phyloP scores from a whole-genome alignment of 139 green algal genomes.

The Micromonas pusilla region DNA sequence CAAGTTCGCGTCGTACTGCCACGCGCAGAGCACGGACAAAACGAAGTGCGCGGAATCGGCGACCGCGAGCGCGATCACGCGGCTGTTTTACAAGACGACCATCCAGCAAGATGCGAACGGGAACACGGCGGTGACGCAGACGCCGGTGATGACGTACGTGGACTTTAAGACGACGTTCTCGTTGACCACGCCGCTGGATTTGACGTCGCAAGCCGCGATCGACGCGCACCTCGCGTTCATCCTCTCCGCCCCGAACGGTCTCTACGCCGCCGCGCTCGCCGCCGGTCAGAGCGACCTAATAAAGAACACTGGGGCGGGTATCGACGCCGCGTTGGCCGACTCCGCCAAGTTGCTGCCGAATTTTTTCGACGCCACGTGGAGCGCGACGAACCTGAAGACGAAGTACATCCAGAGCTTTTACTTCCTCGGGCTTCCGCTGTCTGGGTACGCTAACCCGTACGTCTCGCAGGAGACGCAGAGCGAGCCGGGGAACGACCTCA shows the following conservation, averaged over 20 bases:
- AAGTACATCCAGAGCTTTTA: neutral
- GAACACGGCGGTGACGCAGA: too few species aligned
- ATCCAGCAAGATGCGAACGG: neutral
- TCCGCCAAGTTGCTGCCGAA: too few species aligned
- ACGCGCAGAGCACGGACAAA: neutral
- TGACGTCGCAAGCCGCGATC: too few species aligned
- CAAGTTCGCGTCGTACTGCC: slow-evolving; percentile 16
- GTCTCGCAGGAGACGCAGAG: neutral
- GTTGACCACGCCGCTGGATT: too few species aligned
- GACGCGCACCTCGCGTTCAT: too few species aligned
- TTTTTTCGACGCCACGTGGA: too few species aligned
- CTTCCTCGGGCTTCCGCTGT: neutral
- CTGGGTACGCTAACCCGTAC: slow-evolving; percentile 7
- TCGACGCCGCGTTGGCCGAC: neutral
- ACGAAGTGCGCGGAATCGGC: neutral
- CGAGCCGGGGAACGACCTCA: neutral
- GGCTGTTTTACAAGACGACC: neutral
- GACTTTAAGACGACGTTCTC: too few species aligned
- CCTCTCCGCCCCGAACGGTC: too few species aligned
- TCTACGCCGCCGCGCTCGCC: neutral
- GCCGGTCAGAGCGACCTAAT: neutral
- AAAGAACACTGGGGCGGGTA: neutral
- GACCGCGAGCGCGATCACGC: neutral
- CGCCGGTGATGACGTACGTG: too few species aligned
- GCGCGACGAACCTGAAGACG: neutral